These are phyloP conservation scores for Tulasnella sp. DNA, from an alignment of 768 basidiomycete species.

Conservation along the genomic window DNA sequence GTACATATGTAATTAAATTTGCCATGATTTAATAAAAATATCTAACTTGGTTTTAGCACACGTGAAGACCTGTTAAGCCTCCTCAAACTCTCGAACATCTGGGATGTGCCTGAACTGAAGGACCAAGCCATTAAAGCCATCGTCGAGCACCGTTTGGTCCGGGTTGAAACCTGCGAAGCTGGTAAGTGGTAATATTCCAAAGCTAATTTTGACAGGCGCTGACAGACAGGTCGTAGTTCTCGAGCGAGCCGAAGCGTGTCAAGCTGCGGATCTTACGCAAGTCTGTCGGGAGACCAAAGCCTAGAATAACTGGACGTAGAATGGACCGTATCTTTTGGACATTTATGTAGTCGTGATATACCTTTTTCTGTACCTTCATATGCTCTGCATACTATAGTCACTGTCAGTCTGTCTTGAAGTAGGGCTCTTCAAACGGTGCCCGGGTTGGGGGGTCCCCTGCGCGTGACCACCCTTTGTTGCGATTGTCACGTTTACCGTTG, in stretches of 20 bases:
- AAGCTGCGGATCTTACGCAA: slow-evolving; percentile 10
- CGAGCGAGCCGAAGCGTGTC: slow-evolving; percentile 10
- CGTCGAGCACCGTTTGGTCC: slow-evolving; percentile 16
- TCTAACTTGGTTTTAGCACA: no score
- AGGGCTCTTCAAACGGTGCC: no score
- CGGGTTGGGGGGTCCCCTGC: no score
- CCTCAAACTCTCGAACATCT: slow-evolving; percentile 17
- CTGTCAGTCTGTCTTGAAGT: no score
- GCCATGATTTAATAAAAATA: no score
- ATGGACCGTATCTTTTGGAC: neutral
- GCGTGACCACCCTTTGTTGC: no score
- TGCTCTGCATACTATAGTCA: no score
- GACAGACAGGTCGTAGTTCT: neutral
- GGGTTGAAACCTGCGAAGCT: neutral
- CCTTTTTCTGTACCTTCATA: neutral
- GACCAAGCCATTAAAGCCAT: neutral
- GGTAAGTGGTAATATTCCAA: neutral
- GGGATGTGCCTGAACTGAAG: slow-evolving; percentile 8
- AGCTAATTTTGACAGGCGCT: neutral
- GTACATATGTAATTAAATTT: no score
- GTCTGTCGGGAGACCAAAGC: slow-evolving; percentile 14
- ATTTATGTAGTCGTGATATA: neutral
- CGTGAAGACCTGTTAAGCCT: neutral
- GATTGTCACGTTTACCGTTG: no score
- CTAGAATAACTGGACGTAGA: slow-evolving; percentile 6